Conservation (phyloP, 1,284 basidiomycete genomes). For the Filobasidium uniguttulatum region DNA sequence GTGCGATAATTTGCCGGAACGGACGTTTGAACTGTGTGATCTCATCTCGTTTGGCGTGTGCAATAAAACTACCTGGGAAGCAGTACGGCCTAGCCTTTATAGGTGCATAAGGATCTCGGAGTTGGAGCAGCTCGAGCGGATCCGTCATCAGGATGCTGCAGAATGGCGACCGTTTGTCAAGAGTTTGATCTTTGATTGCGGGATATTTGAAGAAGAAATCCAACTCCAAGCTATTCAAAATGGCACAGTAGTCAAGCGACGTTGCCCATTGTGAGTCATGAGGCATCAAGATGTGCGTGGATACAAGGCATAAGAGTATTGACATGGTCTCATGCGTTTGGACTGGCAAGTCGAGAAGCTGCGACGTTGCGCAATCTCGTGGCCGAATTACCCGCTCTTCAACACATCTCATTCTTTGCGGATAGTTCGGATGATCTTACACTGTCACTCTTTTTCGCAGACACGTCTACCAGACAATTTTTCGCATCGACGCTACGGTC, state of each 20-base stretch:
- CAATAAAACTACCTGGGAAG: constrained; percentile 21
- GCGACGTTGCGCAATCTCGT: constrained; percentile 22
- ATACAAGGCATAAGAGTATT: no score
- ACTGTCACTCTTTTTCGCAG: constrained; percentile 25
- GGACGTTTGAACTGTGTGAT: constrained; percentile 22
- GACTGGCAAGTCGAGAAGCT: no score
- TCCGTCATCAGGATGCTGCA: constrained; percentile 16
- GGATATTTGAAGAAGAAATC: constrained; percentile 27
- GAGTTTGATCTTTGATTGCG: constrained; percentile 30
- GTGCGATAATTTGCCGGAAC: constrained; percentile 27
- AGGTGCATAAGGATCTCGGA: constrained; percentile 23
- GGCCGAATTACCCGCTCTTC: constrained; percentile 22
- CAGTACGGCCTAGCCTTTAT: constrained; percentile 26
- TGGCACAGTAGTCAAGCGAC: background rate
- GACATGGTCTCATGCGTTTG: no score
- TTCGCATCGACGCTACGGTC: constrained; percentile 22
- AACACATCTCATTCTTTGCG: constrained; percentile 32
- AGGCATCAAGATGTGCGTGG: no score
- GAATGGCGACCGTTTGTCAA: constrained; percentile 28
- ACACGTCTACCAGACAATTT: constrained; percentile 14
- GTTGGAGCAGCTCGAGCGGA: background rate
- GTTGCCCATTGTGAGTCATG: constrained; percentile 3
- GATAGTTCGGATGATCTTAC: constrained; percentile 33
- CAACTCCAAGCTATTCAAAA: no score
- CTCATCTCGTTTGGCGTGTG: constrained; percentile 25